Evolutionary conservation across 2,329 filamentous ascomycete genomes (phyloP), one percentile per base, ranked within the genome.

Genomic region (Diplodia corticola): DNA sequence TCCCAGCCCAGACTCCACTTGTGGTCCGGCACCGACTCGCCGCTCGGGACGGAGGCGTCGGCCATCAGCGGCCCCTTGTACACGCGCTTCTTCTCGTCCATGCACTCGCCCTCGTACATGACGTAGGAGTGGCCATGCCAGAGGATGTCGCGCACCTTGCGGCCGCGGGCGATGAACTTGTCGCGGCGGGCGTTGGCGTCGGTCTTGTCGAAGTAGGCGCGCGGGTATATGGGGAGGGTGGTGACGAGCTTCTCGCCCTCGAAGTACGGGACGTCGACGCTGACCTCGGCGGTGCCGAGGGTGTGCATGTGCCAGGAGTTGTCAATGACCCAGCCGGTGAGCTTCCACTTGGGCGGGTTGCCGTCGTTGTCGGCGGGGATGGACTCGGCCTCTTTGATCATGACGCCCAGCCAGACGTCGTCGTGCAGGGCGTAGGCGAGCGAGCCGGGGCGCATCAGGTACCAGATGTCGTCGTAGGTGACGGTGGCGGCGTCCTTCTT

Each of bases 381-480:
- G 24, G 30, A 22, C 7, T n/a, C 3, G 30, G 37, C 63, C 10
- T 54, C 59, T 17, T 60, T 12, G n/a, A 65, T 60, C 5, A 48
- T 46, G 24, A 54, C 59, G 7, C 63, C 63, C 10, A 65, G 20
- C 53, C 20, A 20, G 13, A n/a, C 26, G 5, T 28, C 30, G 10
- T 65, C 63, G 4, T 40, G 9, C 15, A 6, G 13, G n/a, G 28
- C 33, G 46, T 65, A 65, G 1, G 63, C 37, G 2, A 65, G 63
- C 40, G 53, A 17, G 5, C 63, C 53, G 4, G 63, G 63, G 2
- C 63, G 53, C 5, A 65, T 44, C 24, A 65, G 53, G 30, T 65
- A 65, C 63, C 63, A 65, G 13, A 65, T 13, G 53, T 65, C 63
- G 9, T 65, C 46, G 20, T 28, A 65, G 1, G 53, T 60, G 24